Base-by-base conservation (phyloP, 106 monocot genomes). In the Chionographis japonica region DNA sequence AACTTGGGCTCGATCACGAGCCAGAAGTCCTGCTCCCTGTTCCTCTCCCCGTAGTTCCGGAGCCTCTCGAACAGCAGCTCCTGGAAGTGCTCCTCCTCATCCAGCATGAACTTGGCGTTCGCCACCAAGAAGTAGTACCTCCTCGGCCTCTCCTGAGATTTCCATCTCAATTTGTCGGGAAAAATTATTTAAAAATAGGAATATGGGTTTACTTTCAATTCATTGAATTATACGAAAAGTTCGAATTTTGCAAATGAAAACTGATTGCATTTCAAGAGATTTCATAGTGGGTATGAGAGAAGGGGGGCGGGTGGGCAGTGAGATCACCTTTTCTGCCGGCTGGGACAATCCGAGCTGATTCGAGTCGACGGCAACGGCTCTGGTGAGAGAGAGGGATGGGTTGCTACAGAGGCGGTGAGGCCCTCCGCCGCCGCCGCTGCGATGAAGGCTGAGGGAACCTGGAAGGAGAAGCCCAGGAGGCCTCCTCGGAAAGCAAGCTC, bases 11-110 rank as follows among this genome's bases (percentile, higher is more conserved):
- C 97, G 8, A 92, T 68, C 8, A 92, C 87, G 3, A 97, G 87
- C 97, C 97, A 97, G 73, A 97, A 97, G 54, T 97, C 97, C 56
- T 79, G 89, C 66, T 92, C 89, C 72, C 61, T 84, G 54, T 87
- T 85, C 54, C 89, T 82, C 84, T 97, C 92, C 51, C 63, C 77
- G 37, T 66, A 94, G 37, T 56, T 53, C 19, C 90, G 59, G 6
- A 70, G 76, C 74, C 69, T 79, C 87, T 94, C 94, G 12, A 55
- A 75, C 56, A 94, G 17, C 61, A 73, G 79, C 79, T 94, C 94
- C 64, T 79, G 60, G 88, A 94, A 94, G 63, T 94, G 94, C 74
- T 94, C 94, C 85, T 94, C 94, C 75, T 94, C 94, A 57, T 94
- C 94, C 63, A 94, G 68, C 94, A 94, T 88, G 82, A 94, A 94